Conservation (phyloP, 345 rosid genomes). For the Ailanthus altissimus region DNA sequence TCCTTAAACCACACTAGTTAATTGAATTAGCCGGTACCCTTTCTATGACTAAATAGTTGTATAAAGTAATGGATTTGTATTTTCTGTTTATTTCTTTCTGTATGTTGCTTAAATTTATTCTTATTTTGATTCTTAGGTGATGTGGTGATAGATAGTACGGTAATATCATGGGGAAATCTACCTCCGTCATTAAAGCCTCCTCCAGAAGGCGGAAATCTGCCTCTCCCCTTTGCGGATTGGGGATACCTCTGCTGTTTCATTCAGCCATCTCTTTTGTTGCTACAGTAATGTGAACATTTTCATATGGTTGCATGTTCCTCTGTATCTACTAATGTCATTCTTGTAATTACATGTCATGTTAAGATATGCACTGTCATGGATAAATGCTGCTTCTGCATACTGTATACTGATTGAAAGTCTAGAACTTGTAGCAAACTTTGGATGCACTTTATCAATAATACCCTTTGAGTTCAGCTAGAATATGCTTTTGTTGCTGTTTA, state of each 20-base stretch:
- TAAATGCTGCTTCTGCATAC: neutral
- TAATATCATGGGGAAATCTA: slow-evolving; percentile 70
- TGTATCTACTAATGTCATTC: neutral
- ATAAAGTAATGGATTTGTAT: neutral
- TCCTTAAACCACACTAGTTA: neutral
- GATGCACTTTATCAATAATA: slow-evolving; percentile 1
- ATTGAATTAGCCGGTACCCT: neutral
- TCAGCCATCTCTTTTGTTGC: neutral
- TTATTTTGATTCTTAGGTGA: slow-evolving; percentile 36
- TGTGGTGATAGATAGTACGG: slow-evolving; percentile 37
- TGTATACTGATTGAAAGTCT: neutral
- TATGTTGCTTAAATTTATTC: neutral
- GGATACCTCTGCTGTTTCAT: slow-evolving; percentile 43
- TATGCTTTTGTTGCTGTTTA: neutral
- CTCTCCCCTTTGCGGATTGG: slow-evolving; percentile 72
- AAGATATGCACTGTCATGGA: neutral
- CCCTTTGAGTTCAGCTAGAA: neutral
- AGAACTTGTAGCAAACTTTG: neutral
- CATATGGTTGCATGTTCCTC: neutral
- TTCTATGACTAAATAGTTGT: neutral
- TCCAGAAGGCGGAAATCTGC: slow-evolving; percentile 71
- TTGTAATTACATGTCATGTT: neutral
- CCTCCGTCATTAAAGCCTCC: slow-evolving; percentile 92
- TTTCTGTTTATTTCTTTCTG: neutral
- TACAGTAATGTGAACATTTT: neutral